phyloP scores from a whole-genome alignment of 2,329 filamentous ascomycete genomes.

The Fusarium sp. region DNA sequence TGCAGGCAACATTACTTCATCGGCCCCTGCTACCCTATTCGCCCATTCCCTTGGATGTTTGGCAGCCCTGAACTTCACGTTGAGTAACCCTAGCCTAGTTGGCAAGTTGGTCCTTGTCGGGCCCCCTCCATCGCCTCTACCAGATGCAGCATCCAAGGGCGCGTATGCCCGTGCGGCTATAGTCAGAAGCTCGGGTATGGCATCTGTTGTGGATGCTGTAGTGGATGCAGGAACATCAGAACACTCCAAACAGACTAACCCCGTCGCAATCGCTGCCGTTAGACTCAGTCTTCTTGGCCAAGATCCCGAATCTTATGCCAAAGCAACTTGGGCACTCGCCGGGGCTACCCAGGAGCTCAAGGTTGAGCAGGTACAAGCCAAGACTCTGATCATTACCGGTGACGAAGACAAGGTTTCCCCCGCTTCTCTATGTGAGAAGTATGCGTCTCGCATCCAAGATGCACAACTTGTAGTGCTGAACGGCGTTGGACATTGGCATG shows the following conservation, averaged over 20 bases:
- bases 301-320: conserved; percentile 65
- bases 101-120: background rate
- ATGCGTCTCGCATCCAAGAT: background rate
- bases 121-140: background rate
- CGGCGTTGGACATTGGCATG: background rate
- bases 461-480: background rate
- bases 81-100: background rate
- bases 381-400: background rate
- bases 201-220: background rate
- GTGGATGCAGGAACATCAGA: background rate
- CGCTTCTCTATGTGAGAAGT: background rate
- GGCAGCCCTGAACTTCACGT: background rate
- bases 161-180: background rate
- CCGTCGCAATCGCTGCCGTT: conserved; percentile 52
- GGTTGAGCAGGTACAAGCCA: conserved; percentile 44
- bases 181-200: background rate
- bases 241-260: background rate
- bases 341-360: conserved; percentile 47
- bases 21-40: background rate
- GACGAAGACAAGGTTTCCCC: background rate
- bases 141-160: background rate
- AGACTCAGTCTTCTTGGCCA: conserved; percentile 57
- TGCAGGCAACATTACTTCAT: background rate
- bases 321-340: conserved; percentile 61
- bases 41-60: background rate